phyloP scores from a whole-genome alignment of 371 early-diverging fungal species.

The Mucor piriformis region DNA sequence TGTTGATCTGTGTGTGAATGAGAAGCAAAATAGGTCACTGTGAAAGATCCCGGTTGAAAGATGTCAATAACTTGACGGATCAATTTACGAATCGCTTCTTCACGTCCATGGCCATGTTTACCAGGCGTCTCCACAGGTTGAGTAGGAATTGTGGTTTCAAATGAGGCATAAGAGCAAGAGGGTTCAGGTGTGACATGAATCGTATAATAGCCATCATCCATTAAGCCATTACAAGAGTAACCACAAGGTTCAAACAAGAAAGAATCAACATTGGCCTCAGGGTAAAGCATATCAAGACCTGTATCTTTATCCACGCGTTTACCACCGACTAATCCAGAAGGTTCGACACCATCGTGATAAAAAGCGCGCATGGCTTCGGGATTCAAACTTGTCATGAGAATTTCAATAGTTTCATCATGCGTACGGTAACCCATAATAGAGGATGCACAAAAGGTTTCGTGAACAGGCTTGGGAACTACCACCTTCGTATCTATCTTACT shows the following conservation, averaged over 20 bases:
- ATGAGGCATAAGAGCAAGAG: constrained; percentile 96
- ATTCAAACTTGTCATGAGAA: constrained; percentile 92
- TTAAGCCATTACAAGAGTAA: constrained; percentile 89
- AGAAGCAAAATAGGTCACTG: constrained; percentile 83
- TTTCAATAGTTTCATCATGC: constrained; percentile 92
- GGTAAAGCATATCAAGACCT: constrained; percentile 82
- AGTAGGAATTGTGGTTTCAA: constrained; percentile 91
- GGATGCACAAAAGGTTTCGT: background rate
- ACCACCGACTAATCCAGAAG: constrained; percentile 63
- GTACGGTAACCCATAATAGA: constrained; percentile 27
- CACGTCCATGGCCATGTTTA: constrained; percentile 35
- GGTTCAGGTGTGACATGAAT: constrained; percentile 97
- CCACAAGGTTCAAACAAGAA: constrained; percentile 94
- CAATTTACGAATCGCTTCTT: constrained; percentile 55
- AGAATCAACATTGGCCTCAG: constrained; percentile 78
- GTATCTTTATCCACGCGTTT: constrained; percentile 70
- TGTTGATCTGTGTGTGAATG: constrained; percentile 48
- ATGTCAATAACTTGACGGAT: constrained; percentile 79
- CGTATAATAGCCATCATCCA: constrained; percentile 83
- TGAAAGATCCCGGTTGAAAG: constrained; percentile 84
- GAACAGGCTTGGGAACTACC: constrained; percentile 9
- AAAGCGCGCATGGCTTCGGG: constrained; percentile 72
- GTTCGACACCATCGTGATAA: constrained; percentile 59
- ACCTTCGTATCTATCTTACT: background rate
- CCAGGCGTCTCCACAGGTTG: constrained; percentile 24